phyloP scores from a whole-genome alignment of 768 basidiomycete species.

The Lactarius akahatsu region DNA sequence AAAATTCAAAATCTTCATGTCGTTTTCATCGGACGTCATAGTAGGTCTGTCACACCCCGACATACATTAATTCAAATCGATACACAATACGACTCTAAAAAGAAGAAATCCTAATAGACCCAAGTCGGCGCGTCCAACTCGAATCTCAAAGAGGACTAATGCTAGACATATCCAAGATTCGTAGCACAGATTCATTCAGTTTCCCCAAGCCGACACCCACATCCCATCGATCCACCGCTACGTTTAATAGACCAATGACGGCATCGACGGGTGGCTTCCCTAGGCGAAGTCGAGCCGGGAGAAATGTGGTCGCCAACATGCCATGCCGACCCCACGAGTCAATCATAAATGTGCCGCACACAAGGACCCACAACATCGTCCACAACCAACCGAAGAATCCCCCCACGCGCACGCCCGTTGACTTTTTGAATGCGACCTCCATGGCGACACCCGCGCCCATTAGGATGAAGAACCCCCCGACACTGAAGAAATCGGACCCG shows the following conservation, averaged over 20 bases:
- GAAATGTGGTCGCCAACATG: conserved; percentile 8
- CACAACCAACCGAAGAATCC: conserved; percentile 55
- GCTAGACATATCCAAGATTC: not conserved
- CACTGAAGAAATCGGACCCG: conserved; percentile 45
- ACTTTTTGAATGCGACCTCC: conserved; percentile 47
- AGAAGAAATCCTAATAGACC: no score
- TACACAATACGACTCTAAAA: no score
- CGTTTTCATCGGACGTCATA: no score
- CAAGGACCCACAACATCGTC: conserved; percentile 34
- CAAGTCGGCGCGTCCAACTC: no score
- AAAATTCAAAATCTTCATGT: no score
- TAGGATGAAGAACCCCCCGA: conserved; percentile 56
- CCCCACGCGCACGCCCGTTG: conserved; percentile 46
- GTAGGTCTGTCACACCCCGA: no score
- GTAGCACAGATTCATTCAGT: not conserved
- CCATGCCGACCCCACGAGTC: conserved; percentile 18
- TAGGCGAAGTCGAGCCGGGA: conserved; percentile 1
- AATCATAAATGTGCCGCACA: conserved; percentile 27
- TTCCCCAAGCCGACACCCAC: not conserved
- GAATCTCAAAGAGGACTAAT: no score
- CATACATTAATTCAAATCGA: no score
- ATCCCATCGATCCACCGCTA: not conserved
- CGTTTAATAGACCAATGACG: not conserved
- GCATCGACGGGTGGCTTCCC: conserved; percentile 2
- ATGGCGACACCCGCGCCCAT: conserved; percentile 53